Evolutionary conservation across 495 filamentous ascomycete genomes (phyloP), one percentile per base, ranked within the genome.

Genomic region (Podospora didyma): DNA sequence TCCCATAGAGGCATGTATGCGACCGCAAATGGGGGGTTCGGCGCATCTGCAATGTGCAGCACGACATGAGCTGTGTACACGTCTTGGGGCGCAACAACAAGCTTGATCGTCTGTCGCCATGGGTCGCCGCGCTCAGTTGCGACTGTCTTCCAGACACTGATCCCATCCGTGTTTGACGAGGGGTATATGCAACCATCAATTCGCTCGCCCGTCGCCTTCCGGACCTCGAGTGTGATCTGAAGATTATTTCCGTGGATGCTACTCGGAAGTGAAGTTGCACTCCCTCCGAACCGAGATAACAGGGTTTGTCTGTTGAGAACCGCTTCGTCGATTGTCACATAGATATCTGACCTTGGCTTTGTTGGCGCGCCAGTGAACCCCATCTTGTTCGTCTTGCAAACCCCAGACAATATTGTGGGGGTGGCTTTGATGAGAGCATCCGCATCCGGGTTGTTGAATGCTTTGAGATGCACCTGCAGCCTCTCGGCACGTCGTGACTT

Each of bases 1-100:
- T 90, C 87, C 95, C 95, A 97, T 0, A 99, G 76, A 1, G 95
- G 94, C 79, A 99, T 86, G 82, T 92, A 93, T 12, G 87, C 87
- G 35, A 96, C 79, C 16, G 94, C 92, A 65, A 97, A 96, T 0
- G 94, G 90, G 42, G 88, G 87, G 49, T 86, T 84, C 0, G 92
- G 90, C 20, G 89, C 82, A 71, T 96, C 89, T 2, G 90, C 86
- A 42, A 99, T 69, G 53, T 87, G 89, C 83, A 97, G 89, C 20
- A 96, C 89, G 24, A 97, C 76, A 72, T 99, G 95, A 6, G 89
- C 86, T 22, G 81, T 84, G 3, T 86, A 83, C 7, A 97, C 92
- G 61, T 96, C 87, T 24, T 92, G 80, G 0, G 89, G 84, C 11
- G 85, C 79, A 35, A 99, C 84, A 16, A 85, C 86, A 12, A 99